phyloP scores from a whole-genome alignment of 2,329 filamentous ascomycete genomes.

The Aureobasidium sp. region DNA sequence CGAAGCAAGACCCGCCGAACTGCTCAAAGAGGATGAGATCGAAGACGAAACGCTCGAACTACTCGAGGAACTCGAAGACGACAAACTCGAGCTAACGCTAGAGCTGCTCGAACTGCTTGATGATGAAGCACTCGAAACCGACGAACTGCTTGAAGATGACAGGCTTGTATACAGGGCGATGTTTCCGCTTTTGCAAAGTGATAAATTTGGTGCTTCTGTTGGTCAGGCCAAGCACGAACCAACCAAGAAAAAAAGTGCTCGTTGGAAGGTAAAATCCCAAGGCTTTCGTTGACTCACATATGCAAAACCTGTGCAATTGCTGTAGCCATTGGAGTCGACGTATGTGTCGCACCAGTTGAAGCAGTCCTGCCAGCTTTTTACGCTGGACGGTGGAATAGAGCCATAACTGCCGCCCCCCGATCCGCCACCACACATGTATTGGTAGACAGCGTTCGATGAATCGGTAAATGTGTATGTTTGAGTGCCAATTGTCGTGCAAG shows the following conservation, averaged over 20 bases:
- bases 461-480: background rate
- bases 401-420: background rate
- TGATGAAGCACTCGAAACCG: background rate
- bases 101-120: background rate
- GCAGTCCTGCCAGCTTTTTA: background rate
- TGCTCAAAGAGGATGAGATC: background rate
- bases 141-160: background rate
- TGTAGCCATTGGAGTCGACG: background rate
- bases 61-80: background rate
- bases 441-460: background rate
- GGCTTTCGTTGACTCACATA: background rate
- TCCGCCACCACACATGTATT: background rate
- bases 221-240: background rate
- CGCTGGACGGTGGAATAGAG: background rate
- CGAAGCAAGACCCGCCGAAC: no score
- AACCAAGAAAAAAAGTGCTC: background rate
- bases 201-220: background rate
- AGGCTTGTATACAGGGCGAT: background rate
- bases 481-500: background rate
- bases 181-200: background rate
- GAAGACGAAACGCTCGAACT: background rate
- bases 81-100: background rate
- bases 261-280: no score
- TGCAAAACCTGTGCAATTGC: background rate
- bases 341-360: background rate